Evolutionary conservation across 768 basidiomycete genomes (phyloP), one percentile per base, ranked within the genome.

Genomic region (Trametes meyenii): DNA sequence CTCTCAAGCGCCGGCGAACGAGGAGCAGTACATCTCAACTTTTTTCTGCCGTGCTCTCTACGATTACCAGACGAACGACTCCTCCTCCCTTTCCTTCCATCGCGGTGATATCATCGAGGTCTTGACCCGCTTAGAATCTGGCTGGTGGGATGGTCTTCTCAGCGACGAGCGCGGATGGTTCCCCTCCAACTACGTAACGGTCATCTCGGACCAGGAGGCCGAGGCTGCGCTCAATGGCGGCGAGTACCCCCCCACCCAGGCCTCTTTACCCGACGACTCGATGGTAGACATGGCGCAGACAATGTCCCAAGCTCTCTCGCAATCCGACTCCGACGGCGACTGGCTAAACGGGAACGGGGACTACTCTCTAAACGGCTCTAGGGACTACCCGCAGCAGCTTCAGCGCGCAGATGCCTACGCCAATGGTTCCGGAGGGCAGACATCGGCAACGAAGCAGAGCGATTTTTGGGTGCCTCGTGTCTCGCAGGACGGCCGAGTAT

Each of bases 101-200:
- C 85, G 84, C 67, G 90, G 88, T 65, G 95, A 98, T 71, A 83
- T 98, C 67, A 97, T 99, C 66, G 94, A 98, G 74, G 94, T 98
- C 61, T 81, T 96, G 55, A 92, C 90, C 12, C 89, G 88, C 68
- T 86, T 98, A 56, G 90, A 92, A 39, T 92, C 92, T 5, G 96
- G 96, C 16, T 99, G 96, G 96, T 98, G 96, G 97, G 96, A 99
- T 73, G 96, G 96, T 5, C 78, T 97, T 61, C 81, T 97, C 21
- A 85, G 87, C 50, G 90, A 92, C 56, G 89, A 91, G 73, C 86
- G 96, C 52, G 96, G 96, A 59, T 96, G 94, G 94, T 96, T 99
- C 75, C 96, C 96, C 21, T 93, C 91, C 66, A 99, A 98, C 77
- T 98, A 97, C 78, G 95, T 97, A 46, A 77, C 80, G 49, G 72